Conservation (phyloP, 1,284 basidiomycete genomes). For the Pulveroboletus sp. region DNA sequence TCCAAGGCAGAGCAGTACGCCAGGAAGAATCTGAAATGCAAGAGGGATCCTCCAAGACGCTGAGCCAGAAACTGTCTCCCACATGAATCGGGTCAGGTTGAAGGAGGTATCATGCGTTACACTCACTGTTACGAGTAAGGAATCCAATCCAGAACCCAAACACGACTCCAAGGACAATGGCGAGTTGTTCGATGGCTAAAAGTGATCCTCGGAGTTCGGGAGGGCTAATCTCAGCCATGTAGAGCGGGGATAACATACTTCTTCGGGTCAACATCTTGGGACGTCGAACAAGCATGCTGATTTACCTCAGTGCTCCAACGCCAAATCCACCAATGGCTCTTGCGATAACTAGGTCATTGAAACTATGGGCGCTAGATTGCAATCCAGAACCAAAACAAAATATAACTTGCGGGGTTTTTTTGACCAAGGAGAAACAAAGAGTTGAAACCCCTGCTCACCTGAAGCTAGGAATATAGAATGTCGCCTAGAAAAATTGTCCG, state of each 20-base stretch:
- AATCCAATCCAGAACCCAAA: slow-evolving; percentile 82
- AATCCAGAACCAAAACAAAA: slow-evolving; percentile 71
- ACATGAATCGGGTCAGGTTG: background rate
- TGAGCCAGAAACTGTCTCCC: slow-evolving; percentile 46
- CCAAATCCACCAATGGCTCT: slow-evolving; percentile 75
- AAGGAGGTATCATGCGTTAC: background rate
- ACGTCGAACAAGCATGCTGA: background rate
- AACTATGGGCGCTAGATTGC: slow-evolving; percentile 57
- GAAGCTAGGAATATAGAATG: slow-evolving; percentile 66
- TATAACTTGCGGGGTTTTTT: slow-evolving; percentile 41
- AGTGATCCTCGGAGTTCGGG: slow-evolving; percentile 80
- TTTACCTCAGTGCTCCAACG: slow-evolving; percentile 69
- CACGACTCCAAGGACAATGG: slow-evolving; percentile 75
- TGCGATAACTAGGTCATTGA: slow-evolving; percentile 60
- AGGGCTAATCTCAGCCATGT: slow-evolving; percentile 80
- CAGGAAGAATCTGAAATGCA: slow-evolving; percentile 68
- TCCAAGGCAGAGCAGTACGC: slow-evolving; percentile 59
- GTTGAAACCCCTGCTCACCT: slow-evolving; percentile 38
- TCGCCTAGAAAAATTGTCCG: slow-evolving; percentile 65
- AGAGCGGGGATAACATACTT: slow-evolving; percentile 75
- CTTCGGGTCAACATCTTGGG: slow-evolving; percentile 1
- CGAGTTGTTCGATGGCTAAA: slow-evolving; percentile 74
- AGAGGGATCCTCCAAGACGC: slow-evolving; percentile 76
- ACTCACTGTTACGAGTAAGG: slow-evolving; percentile 59
- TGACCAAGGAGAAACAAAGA: background rate